Base-by-base conservation (phyloP, 2,329 filamentous ascomycete genomes). In the Verticillium dahliae region DNA sequence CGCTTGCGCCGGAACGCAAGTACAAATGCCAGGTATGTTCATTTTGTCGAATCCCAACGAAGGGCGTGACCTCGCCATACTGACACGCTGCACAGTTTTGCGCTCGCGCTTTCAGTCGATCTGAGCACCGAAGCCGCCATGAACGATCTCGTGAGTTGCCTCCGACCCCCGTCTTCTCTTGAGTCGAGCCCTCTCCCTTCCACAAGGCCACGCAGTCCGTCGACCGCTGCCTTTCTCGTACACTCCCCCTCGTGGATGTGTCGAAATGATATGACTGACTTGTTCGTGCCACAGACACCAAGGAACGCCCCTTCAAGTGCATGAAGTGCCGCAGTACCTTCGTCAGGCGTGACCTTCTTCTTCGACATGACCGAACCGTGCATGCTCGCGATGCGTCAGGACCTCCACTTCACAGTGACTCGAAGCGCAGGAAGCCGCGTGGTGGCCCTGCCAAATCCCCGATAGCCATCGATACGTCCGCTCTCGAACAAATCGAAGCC, bases 221-320 rank as follows among this genome's bases (percentile, higher is more conserved):
- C 27, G 27, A 31, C 4, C 27, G 27, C 27, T 31, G 27, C 27
- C 4, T 31, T 31, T 31, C 15, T n/a, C 38, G 15, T 15, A 9
- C 39, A n/a, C 39, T 45, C 39, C 39, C 39, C 27, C 27, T 31
- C 5, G 27, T 31, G 5, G 4, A 31, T 31, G 27, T 31, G 27
- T 31, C 4, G 61, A 62, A 41, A 31, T 18, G 15, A 27, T n/a
- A 22, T 41, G 9, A 50, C 57, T 58, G n/a, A 58, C 57, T 60
- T 11, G n/a, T 31, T 13, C 45, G 9, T 22, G n/a, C 10, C 45
- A 10, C 76, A 98, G 94, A 98, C 77, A 99, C 95, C 67, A 99
- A 99, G 80, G 95, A 98, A 78, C 89, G 95, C 66, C 95, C 95
- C 41, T 99, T 99, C 85, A 98, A 98, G 77, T 99, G 95, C 79